Conservation (phyloP, 352 stramenopile species). For the Blastocystis sp. region DNA sequence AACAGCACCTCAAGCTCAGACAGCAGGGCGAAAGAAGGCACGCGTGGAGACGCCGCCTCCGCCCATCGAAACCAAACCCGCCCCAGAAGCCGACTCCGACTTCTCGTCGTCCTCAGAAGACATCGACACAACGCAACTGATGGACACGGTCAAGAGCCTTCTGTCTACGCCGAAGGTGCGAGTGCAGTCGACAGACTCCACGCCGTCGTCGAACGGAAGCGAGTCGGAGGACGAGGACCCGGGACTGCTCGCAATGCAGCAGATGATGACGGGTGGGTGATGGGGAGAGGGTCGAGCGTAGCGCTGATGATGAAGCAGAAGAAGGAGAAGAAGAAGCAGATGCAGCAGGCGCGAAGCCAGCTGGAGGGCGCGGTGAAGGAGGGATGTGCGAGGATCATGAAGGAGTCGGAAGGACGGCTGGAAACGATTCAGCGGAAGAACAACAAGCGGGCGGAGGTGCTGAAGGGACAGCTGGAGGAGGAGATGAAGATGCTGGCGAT, state of each 20-base stretch:
- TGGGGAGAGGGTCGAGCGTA: background rate
- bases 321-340: constrained; percentile 51
- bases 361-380: background rate
- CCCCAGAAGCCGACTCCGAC: background rate
- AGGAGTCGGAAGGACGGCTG: constrained; percentile 8
- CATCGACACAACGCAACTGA: background rate
- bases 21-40: constrained; percentile 50
- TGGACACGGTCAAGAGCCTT: constrained; percentile 30
- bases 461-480: constrained; percentile 1
- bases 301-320: constrained; percentile 56
- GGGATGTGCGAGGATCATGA: background rate
- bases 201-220: constrained; percentile 1
- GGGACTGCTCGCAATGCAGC: constrained; percentile 39
- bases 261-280: constrained; percentile 21
- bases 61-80: background rate
- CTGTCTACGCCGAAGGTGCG: constrained; percentile 14
- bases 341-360: constrained; percentile 40
- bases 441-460: background rate
- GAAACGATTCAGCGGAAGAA: background rate
- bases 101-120: background rate
- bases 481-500: constrained; percentile 5
- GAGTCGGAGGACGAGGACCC: constrained; percentile 40
- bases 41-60: background rate
- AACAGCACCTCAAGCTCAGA: background rate
- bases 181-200: background rate